phyloP scores from a whole-genome alignment of 495 filamentous ascomycete genomes.

The Daldinia decipiens region DNA sequence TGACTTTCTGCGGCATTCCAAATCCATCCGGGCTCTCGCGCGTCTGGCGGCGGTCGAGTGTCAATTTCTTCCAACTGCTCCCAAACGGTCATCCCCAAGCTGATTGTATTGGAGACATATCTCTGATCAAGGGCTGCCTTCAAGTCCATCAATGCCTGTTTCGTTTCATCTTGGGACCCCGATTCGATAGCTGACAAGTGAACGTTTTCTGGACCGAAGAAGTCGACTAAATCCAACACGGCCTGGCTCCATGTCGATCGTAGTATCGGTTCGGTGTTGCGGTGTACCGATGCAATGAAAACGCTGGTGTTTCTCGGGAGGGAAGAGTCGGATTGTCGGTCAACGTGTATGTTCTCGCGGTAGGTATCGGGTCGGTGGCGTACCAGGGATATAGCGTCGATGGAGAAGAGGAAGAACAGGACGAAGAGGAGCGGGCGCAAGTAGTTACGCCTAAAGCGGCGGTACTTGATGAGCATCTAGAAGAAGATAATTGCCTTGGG shows the following conservation, averaged over 20 bases:
- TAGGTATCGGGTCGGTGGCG: conserved; percentile 45
- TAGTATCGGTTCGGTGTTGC: conserved; percentile 70
- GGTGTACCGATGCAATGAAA: conserved; percentile 74
- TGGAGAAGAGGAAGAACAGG: conserved; percentile 47
- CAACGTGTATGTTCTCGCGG: conserved; percentile 31
- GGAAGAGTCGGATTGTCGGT: conserved; percentile 28
- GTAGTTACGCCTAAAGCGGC: conserved; percentile 49
- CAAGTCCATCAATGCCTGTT: conserved; percentile 67
- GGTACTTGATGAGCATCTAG: conserved; percentile 48
- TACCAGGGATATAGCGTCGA: conserved; percentile 45
- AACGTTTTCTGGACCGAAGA: conserved; percentile 69
- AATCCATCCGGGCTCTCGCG: conserved; percentile 62
- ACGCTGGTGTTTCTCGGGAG: conserved; percentile 48
- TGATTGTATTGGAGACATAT: conserved; percentile 64
- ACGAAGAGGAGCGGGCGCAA: conserved; percentile 45
- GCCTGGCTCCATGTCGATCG: conserved; percentile 69
- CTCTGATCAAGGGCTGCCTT: conserved; percentile 62
- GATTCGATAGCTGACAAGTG: conserved; percentile 75
- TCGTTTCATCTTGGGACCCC: conserved; percentile 74
- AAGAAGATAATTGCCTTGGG: conserved; percentile 21
- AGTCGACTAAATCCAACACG: conserved; percentile 61
- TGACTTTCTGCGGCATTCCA: conserved; percentile 59
- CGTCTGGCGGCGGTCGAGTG: conserved; percentile 56
- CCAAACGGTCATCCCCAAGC: conserved; percentile 64
- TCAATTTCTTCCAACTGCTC: conserved; percentile 63